phyloP scores from a whole-genome alignment of 169 alveolate genomes.

The Cryptosporidium meleagridis region DNA sequence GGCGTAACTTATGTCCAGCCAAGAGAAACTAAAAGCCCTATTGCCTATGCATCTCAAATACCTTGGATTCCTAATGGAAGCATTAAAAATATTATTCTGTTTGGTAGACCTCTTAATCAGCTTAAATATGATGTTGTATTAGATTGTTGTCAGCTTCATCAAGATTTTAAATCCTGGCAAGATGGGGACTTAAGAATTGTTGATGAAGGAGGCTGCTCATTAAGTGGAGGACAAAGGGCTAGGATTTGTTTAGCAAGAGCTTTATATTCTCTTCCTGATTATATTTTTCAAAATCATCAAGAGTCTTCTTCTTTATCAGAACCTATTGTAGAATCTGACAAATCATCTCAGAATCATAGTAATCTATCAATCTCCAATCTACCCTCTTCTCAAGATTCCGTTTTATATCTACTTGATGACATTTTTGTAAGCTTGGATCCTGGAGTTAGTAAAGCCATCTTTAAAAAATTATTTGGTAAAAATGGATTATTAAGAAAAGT shows the following conservation, averaged over 20 bases:
- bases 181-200: slow-evolving; percentile 83
- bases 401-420: slow-evolving; percentile 46
- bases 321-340: background rate
- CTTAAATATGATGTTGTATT: slow-evolving; percentile 78
- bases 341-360: background rate
- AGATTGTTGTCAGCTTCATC: slow-evolving; percentile 77
- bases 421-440: slow-evolving; percentile 66
- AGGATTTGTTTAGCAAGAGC: slow-evolving; percentile 87
- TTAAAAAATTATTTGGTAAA: slow-evolving; percentile 32
- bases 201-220: slow-evolving; percentile 87
- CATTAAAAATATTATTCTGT: slow-evolving; percentile 83
- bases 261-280: slow-evolving; percentile 78
- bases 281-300: background rate
- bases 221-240: slow-evolving; percentile 86
- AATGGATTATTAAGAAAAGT: slow-evolving; percentile 49
- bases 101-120: slow-evolving; percentile 80
- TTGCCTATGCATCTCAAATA: slow-evolving; percentile 84
- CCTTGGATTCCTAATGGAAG: slow-evolving; percentile 86
- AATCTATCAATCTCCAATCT: too few relatives aligned
- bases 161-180: slow-evolving; percentile 80
- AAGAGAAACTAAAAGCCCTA: slow-evolving; percentile 72
- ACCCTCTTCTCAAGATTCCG: background rate
- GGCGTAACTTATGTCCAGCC: slow-evolving; percentile 68
- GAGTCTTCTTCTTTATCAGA: background rate
- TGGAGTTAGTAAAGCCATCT: slow-evolving; percentile 52